phyloP scores from a whole-genome alignment of 139 green algal genomes.

The Diplosphaera chodatii region DNA sequence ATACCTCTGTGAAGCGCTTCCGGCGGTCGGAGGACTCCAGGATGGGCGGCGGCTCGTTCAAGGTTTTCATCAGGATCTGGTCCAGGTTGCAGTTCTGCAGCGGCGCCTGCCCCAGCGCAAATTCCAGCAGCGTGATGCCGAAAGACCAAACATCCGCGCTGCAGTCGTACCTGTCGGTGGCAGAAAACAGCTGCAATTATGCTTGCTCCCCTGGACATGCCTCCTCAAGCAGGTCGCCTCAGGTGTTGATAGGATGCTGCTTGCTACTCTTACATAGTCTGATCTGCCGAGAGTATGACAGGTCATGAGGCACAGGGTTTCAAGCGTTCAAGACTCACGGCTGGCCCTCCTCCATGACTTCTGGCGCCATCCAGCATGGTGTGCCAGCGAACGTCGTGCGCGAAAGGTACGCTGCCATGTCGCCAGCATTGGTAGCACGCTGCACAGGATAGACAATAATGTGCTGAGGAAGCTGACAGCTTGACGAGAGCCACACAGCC shows the following conservation, averaged over 20 bases:
- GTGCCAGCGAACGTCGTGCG: slow-evolving; percentile 59
- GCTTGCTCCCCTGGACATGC: no score
- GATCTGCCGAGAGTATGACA: no score
- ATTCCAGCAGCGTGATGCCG: slow-evolving; percentile 93
- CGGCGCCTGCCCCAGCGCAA: slow-evolving; percentile 72
- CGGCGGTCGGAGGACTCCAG: slow-evolving; percentile 61
- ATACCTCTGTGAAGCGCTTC: slow-evolving; percentile 44
- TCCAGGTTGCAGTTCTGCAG: slow-evolving; percentile 13
- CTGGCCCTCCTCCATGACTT: slow-evolving; percentile 55
- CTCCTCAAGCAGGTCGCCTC: no score
- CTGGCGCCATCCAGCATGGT: slow-evolving; percentile 67
- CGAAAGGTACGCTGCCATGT: slow-evolving; percentile 13
- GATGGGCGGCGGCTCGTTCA: slow-evolving; percentile 72
- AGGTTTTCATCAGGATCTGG: slow-evolving; percentile 16
- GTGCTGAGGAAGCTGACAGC: no score
- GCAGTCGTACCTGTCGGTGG: slow-evolving; percentile 27
- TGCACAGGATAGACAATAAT: no score
- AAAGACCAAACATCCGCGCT: slow-evolving; percentile 95
- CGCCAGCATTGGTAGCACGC: no score
- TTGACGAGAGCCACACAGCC: no score
- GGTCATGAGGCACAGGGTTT: no score
- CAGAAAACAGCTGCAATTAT: no score
- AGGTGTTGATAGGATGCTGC: no score
- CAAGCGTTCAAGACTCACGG: no score
- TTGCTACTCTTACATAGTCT: no score